These are phyloP conservation scores for Zymoseptoria tritici DNA, from an alignment of 2,329 filamentous ascomycete species.

Conservation along the genomic window DNA sequence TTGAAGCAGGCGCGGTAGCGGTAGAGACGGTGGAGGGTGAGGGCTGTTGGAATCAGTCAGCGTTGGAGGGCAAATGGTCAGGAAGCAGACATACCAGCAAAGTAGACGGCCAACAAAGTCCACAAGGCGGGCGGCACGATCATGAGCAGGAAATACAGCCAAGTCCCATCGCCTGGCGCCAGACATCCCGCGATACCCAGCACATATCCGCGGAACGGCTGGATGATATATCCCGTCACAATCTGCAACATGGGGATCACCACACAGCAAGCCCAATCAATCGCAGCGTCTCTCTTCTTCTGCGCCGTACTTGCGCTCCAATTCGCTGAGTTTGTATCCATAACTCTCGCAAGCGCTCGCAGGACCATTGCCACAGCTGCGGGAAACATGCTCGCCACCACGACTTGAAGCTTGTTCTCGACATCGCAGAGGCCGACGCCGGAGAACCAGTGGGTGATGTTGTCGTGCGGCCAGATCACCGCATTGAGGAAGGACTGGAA, in stretches of 20 bases:
- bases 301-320: slow-evolving; percentile 45
- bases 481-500: slow-evolving; percentile 53
- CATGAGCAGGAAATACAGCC: slow-evolving; percentile 49
- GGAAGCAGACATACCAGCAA: slow-evolving; percentile 44
- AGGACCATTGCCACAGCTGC: slow-evolving; percentile 52
- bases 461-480: slow-evolving; percentile 56
- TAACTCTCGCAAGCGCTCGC: slow-evolving; percentile 50
- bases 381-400: slow-evolving; percentile 45
- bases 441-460: slow-evolving; percentile 48
- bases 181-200: slow-evolving; percentile 53
- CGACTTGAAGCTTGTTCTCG: slow-evolving; percentile 51
- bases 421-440: slow-evolving; percentile 59
- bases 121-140: slow-evolving; percentile 52
- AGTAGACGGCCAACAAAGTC: slow-evolving; percentile 47
- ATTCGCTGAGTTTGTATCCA: slow-evolving; percentile 51
- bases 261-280: slow-evolving; percentile 52
- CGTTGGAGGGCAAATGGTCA: too few species aligned
- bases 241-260: slow-evolving; percentile 49
- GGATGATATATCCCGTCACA: slow-evolving; percentile 52
- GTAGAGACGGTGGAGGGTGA: slow-evolving; percentile 54
- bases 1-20: slow-evolving; percentile 54
- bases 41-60: slow-evolving; percentile 33
- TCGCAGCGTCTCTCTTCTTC: slow-evolving; percentile 38
- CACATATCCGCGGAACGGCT: slow-evolving; percentile 52
- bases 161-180: slow-evolving; percentile 48